Base-by-base conservation (phyloP, 192 early-diverging fungal species). In the Coemansia guatemalensis region DNA sequence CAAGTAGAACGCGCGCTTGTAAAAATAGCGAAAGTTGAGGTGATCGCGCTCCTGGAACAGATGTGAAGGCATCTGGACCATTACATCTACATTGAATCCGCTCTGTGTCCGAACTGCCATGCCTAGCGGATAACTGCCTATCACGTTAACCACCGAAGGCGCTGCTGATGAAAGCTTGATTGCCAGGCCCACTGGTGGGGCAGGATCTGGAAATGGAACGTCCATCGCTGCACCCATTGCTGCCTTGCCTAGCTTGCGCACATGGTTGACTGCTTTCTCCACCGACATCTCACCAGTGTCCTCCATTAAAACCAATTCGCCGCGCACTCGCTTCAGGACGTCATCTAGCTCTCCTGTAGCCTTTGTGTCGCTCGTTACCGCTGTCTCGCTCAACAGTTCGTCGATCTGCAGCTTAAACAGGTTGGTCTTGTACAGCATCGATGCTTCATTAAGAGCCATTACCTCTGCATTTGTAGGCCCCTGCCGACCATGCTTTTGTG, bases 1-100 rank as follows among this genome's bases (percentile, higher is more conserved):
- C 39, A 97, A 78, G 73, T 95, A 99, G 62, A 90, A 96, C 7
- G 95, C 92, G 30, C 95, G 87, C 67, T 99, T 99, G 85, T 97
- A 87, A 69, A 95, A 92, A 77, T 99, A 99, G 49, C 97, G 82
- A 71, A 89, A 86, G 82, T 99, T 97, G 65, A 96, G 74, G 67
- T 90, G 85, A 69, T 99, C 97, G 70, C 96, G 95, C 54, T 97
- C 94, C 65, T 91, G 89, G 74, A 97, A 92, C 33, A 96, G 55
- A 27, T 26, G 51, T 0, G 75, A 62, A 0, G 97, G 97, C 95
- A 99, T 97, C 56, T 95, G 88, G 20, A 96, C 90, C 14, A 89
- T 88, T 27, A 99, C 72, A 73, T 99, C 97, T 0, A 97, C 89
- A 65, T 92, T 95, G 67, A 87, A 87, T 3, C 84, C 84, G 30